phyloP scores from a whole-genome alignment of 192 early-diverging fungal species.

The Mortierella alpina region DNA sequence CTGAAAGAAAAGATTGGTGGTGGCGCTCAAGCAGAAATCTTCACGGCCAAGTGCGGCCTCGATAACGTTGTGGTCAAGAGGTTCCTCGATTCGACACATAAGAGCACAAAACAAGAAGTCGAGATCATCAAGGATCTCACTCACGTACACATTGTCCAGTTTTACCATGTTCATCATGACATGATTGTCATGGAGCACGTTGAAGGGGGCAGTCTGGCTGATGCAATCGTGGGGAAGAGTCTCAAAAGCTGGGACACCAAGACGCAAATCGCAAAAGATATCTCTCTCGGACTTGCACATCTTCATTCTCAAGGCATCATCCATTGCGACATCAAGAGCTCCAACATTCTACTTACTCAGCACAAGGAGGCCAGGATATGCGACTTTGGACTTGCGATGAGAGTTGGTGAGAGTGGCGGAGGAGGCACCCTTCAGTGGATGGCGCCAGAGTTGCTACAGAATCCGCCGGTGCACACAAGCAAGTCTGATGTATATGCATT shows the following conservation, averaged over 20 bases:
- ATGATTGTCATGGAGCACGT: too few relatives aligned
- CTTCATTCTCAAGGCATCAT: slow-evolving; percentile 27
- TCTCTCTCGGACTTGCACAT: slow-evolving; percentile 28
- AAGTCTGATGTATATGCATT: slow-evolving; percentile 36
- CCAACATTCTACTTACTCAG: slow-evolving; percentile 18
- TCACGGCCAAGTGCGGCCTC: background rate
- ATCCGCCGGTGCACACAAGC: slow-evolving; percentile 2
- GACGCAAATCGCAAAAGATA: background rate
- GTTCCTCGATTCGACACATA: background rate
- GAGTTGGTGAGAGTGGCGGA: background rate
- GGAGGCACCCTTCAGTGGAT: background rate
- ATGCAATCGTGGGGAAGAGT: background rate
- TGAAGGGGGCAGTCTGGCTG: slow-evolving; percentile 2
- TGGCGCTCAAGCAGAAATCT: slow-evolving; percentile 3
- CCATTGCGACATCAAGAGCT: slow-evolving; percentile 40
- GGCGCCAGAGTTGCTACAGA: slow-evolving; percentile 9
- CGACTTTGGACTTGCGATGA: slow-evolving; percentile 15
- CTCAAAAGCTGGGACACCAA: background rate
- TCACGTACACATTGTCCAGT: slow-evolving; percentile 18
- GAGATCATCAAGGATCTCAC: background rate
- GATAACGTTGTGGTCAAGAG: slow-evolving; percentile 9
- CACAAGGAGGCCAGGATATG: slow-evolving; percentile 14
- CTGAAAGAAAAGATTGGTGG: slow-evolving; percentile 8
- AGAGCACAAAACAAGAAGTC: background rate
- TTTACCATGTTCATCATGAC: background rate